phyloP scores from a whole-genome alignment of 192 early-diverging fungal genomes.

The Gamsiella multidivaricata region DNA sequence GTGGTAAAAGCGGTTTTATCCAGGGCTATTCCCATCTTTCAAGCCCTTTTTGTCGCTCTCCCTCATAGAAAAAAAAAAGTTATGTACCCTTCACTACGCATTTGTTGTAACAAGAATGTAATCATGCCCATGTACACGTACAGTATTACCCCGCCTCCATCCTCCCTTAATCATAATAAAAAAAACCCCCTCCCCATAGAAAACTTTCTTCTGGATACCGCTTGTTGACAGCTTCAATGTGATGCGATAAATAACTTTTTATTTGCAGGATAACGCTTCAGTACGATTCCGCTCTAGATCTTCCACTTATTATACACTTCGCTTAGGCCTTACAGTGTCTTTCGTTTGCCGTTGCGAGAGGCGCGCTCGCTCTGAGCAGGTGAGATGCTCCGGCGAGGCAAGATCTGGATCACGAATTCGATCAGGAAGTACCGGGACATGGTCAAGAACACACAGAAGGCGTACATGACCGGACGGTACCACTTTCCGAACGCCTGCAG shows the following conservation, averaged over 20 bases:
- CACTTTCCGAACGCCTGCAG: conserved; percentile 51
- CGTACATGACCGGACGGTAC: conserved; percentile 57
- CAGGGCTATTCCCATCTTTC: too few species aligned
- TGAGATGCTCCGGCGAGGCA: conserved; percentile 34
- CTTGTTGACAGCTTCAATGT: too few species aligned
- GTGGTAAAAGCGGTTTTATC: background rate
- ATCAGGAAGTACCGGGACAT: conserved; percentile 45
- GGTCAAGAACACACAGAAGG: conserved; percentile 52
- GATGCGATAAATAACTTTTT: too few species aligned
- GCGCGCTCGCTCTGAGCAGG: background rate
- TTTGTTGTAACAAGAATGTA: too few species aligned
- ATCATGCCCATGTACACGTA: too few species aligned
- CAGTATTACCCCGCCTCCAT: background rate
- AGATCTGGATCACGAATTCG: conserved; percentile 46
- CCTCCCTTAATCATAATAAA: background rate
- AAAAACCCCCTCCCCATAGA: too few species aligned
- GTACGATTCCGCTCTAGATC: too few species aligned
- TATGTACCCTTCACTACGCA: too few species aligned
- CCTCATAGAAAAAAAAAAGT: too few species aligned
- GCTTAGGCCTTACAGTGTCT: conserved; percentile 6
- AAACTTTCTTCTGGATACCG: too few species aligned
- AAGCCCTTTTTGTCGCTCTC: background rate
- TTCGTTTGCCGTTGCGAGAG: conserved; percentile 6
- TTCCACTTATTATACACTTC: too few species aligned
- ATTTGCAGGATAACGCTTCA: too few species aligned